Conservation (phyloP, 1,284 basidiomycete species). For the Trametes sp. region DNA sequence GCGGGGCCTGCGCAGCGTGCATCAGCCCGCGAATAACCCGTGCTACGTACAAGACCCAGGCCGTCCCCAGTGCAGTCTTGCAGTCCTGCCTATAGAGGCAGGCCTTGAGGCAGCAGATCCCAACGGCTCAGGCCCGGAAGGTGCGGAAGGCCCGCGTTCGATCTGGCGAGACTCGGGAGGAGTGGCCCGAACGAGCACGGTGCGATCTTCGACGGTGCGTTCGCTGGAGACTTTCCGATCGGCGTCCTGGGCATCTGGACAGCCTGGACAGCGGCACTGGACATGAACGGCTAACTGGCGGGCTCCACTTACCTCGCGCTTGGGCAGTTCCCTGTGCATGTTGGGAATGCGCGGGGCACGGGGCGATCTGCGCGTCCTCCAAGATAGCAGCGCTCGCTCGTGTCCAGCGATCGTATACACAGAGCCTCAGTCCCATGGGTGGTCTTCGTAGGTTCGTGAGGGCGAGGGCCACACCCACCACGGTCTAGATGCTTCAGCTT, state of each 20-base stretch:
- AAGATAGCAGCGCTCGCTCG: background rate
- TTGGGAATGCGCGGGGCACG: background rate
- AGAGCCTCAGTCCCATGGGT: constrained; percentile 1
- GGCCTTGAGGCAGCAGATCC: constrained; percentile 8
- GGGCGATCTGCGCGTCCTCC: background rate
- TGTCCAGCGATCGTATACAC: background rate
- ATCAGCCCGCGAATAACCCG: background rate
- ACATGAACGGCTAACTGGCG: constrained; percentile 16
- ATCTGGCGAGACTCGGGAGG: constrained; percentile 1
- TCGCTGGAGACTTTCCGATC: constrained; percentile 12
- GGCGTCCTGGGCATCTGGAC: constrained; percentile 4
- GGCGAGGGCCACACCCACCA: background rate
- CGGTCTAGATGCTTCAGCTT: background rate
- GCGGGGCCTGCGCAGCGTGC: constrained; percentile 9
- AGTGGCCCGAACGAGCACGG: constrained; percentile 1
- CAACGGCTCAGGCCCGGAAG: constrained; percentile 5
- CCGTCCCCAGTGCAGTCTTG: background rate
- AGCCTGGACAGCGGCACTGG: background rate
- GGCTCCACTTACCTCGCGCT: background rate
- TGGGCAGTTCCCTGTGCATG: background rate
- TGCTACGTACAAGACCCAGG: constrained; percentile 12
- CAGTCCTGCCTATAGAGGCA: background rate
- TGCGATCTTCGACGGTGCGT: background rate
- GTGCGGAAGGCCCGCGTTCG: background rate
- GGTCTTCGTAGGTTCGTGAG: constrained; percentile 2